Percentiles rank a stretch among this genome's conserved stretches.
phyloP scores from a whole-genome alignment of 371 early-diverging fungal species.

The Mortierella sp. region DNA sequence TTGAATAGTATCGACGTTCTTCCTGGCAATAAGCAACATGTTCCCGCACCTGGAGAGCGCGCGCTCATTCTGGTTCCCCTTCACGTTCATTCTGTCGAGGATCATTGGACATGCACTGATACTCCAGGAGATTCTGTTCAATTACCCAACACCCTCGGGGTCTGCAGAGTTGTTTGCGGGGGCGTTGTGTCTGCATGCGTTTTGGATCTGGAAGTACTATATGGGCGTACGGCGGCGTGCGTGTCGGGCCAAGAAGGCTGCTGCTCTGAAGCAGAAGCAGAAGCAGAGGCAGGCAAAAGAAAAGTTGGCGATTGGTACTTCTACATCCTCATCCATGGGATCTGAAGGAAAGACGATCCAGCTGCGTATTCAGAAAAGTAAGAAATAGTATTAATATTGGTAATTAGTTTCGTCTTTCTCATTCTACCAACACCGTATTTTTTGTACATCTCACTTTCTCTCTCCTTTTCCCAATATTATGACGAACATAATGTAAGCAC shows the following conservation, averaged over 20 bases:
- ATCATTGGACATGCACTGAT: conserved; percentile 1
- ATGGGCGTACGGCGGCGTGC: conserved; percentile 7
- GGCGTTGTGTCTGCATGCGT: conserved; percentile 11
- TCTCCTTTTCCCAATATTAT: not conserved
- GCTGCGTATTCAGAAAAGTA: not conserved
- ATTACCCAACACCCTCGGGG: not conserved
- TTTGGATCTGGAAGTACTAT: conserved; percentile 20
- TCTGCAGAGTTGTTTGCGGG: not conserved
- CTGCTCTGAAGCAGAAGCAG: not conserved
- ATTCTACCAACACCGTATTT: not conserved
- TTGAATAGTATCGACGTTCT: conserved; percentile 7
- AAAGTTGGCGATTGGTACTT: not conserved
- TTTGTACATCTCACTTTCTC: not conserved
- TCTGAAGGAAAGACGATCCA: not conserved
- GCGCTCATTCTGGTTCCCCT: not conserved
- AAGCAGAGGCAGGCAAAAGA: not conserved
- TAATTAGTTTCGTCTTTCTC: not conserved
- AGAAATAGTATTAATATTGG: not conserved
- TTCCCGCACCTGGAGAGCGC: conserved; percentile 15
- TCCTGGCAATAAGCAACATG: conserved; percentile 16
- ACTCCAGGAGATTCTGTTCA: conserved; percentile 28
- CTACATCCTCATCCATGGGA: not conserved
- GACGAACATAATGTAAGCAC: not conserved
- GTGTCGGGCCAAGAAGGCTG: not conserved
- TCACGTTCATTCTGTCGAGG: not conserved